phyloP scores from a whole-genome alignment of 2,329 filamentous ascomycete species.

The Didymella pomorum region DNA sequence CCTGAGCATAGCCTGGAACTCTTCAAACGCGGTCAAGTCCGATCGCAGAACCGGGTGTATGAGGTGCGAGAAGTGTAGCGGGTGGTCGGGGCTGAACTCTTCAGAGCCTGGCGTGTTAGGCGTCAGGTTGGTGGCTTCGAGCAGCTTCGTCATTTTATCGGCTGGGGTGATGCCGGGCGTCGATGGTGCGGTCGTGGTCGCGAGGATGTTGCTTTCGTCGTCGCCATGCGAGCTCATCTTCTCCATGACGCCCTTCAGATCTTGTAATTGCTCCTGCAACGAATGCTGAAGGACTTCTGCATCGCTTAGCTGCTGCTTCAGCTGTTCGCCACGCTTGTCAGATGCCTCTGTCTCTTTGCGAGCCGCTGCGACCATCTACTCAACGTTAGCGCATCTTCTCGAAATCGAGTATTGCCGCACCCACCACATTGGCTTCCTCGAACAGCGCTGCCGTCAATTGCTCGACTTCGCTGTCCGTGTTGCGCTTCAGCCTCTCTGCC shows the following conservation, averaged over 20 bases:
- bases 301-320: conserved; percentile 84
- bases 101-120: conserved; percentile 58
- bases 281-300: conserved; percentile 85
- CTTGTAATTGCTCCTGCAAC: conserved; percentile 89
- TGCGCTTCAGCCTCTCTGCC: conserved; percentile 74
- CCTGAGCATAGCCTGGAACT: conserved; percentile 80
- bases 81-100: conserved; percentile 67
- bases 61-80: conserved; percentile 80
- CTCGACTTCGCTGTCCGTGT: conserved; percentile 92
- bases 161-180: conserved; percentile 73
- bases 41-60: conserved; percentile 83
- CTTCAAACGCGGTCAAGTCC: conserved; percentile 81
- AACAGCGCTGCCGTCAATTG: conserved; percentile 92
- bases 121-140: conserved; percentile 67
- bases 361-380: conserved; percentile 86
- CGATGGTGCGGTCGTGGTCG: conserved; percentile 71
- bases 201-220: conserved; percentile 70
- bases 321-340: conserved; percentile 85
- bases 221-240: conserved; percentile 82
- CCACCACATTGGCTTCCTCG: conserved; percentile 89
- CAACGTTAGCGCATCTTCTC: conserved; percentile 23
- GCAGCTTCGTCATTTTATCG: conserved; percentile 65
- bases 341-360: conserved; percentile 83
- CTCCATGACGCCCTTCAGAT: conserved; percentile 93
- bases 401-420: conserved; percentile 21